A percentile compares a stretch with the other conserved stretches of the same genome.
Evolutionary conservation across 352 stramenopile genomes (phyloP).

Genomic region (Phytophthora pini): DNA sequence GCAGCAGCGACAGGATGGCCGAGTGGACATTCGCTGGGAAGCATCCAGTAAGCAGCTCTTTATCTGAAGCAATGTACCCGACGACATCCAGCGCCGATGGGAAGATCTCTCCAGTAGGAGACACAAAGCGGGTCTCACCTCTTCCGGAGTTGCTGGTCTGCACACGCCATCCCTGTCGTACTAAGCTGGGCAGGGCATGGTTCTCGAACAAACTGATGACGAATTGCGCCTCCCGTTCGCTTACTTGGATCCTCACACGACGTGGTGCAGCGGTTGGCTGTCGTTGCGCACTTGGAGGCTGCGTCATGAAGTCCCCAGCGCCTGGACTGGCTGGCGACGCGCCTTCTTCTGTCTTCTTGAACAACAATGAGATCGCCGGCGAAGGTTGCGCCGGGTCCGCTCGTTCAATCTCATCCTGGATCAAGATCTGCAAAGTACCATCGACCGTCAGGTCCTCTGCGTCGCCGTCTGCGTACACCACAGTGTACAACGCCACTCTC

Average conservation of each 20-base stretch:
- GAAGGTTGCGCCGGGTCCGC: conserved; percentile 62
- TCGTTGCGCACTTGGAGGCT: conserved; percentile 1
- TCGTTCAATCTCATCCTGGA: conserved; percentile 87
- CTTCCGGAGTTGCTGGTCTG: conserved; percentile 42
- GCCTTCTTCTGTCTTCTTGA: conserved; percentile 29
- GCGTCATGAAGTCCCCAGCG: conserved; percentile 31
- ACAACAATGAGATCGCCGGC: conserved; percentile 38
- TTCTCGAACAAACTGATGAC: conserved; percentile 83
- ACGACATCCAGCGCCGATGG: conserved; percentile 71
- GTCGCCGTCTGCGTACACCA: conserved; percentile 88
- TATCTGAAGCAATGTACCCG: conserved; percentile 72
- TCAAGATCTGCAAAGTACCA: conserved; percentile 83
- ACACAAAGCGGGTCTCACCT: conserved; percentile 35
- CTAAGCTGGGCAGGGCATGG: conserved; percentile 68
- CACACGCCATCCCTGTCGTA: conserved; percentile 73
- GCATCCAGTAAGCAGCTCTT: conserved; percentile 62
- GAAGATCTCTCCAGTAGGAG: conserved; percentile 53
- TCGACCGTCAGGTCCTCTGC: conserved; percentile 81
- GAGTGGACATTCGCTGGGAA: conserved; percentile 80
- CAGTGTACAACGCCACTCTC: conserved; percentile 67
- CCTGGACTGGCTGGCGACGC: conserved; percentile 30
- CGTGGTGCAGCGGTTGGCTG: conserved; percentile 9
- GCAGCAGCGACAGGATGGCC: conserved; percentile 73
- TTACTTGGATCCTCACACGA: conserved; percentile 56
- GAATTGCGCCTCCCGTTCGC: conserved; percentile 77